Percentiles rank a stretch among this genome's conserved stretches.
phyloP scores from a whole-genome alignment of 1,284 basidiomycete species.

The Amylostereum areolatum region DNA sequence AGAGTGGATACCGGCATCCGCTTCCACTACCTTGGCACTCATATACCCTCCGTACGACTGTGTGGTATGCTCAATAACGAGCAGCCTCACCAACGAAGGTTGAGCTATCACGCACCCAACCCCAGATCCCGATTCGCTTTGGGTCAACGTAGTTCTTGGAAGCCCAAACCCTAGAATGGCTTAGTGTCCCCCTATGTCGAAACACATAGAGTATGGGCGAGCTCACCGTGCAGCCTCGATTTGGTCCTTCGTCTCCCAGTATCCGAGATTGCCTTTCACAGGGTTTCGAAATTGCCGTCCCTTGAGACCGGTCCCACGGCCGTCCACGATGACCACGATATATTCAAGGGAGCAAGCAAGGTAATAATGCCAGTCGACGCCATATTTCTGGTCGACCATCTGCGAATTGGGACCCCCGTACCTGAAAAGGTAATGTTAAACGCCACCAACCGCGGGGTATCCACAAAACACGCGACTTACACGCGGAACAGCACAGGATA shows the following conservation, averaged over 20 bases:
- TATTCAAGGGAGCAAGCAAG: constrained; percentile 81
- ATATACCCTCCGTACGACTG: constrained; percentile 94
- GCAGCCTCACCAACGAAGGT: constrained; percentile 1
- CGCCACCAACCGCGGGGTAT: neutral
- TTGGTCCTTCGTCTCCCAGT: constrained; percentile 84
- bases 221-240: constrained; percentile 75
- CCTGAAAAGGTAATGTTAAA: constrained; percentile 26
- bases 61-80: neutral
- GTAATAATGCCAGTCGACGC: constrained; percentile 83
- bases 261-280: constrained; percentile 81
- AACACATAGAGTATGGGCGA: constrained; percentile 9
- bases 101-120: constrained; percentile 63
- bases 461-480: constrained; percentile 34
- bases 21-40: constrained; percentile 88
- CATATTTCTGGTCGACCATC: constrained; percentile 60
- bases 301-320: constrained; percentile 90
- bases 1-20: constrained; percentile 77
- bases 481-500: constrained; percentile 91
- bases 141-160: constrained; percentile 75
- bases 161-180: constrained; percentile 56
- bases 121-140: constrained; percentile 88
- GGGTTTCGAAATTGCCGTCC: constrained; percentile 79
- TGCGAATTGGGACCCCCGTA: constrained; percentile 92
- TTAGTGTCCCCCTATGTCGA: neutral
- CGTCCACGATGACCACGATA: constrained; percentile 84